Conservation (phyloP, 352 stramenopile species). For the Thalassiosira hispida region DNA sequence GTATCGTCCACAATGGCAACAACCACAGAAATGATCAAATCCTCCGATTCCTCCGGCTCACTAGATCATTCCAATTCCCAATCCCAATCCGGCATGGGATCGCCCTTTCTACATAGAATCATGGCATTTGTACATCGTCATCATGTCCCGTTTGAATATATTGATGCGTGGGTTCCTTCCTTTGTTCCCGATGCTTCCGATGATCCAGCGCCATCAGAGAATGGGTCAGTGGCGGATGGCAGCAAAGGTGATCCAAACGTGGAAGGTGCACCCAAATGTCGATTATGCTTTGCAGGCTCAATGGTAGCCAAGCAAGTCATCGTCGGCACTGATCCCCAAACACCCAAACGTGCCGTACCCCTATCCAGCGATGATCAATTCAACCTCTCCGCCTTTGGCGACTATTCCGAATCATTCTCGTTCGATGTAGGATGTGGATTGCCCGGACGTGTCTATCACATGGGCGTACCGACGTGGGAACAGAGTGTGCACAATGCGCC, state of each 20-base stretch:
- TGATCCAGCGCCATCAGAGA: conserved; percentile 18
- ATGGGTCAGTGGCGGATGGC: neutral
- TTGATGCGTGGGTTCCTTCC: conserved; percentile 81
- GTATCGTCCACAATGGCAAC: conserved; percentile 3
- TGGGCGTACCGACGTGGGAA: conserved; percentile 74
- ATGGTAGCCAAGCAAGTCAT: conserved; percentile 61
- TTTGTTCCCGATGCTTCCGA: conserved; percentile 58
- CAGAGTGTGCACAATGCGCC: conserved; percentile 74
- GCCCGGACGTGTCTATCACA: conserved; percentile 75
- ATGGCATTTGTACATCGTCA: conserved; percentile 70
- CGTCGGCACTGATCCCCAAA: conserved; percentile 11
- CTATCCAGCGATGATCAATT: conserved; percentile 69
- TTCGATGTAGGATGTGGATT: conserved; percentile 82
- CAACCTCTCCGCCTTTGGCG: conserved; percentile 74
- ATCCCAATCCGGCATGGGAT: conserved; percentile 12
- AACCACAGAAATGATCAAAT: neutral
- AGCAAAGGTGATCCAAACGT: neutral
- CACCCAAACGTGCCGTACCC: conserved; percentile 6
- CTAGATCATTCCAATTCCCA: too few relatives aligned
- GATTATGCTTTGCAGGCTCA: conserved; percentile 77
- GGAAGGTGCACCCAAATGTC: conserved; percentile 45
- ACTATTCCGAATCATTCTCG: conserved; percentile 82
- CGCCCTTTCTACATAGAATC: conserved; percentile 71
- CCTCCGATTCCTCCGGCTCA: neutral
- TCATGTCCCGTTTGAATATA: conserved; percentile 78